Percentiles rank a stretch among this genome's conserved stretches.
These are phyloP conservation scores for Perkinsus marinus DNA, from an alignment of 169 alveolate genomes.

Conservation along the genomic window DNA sequence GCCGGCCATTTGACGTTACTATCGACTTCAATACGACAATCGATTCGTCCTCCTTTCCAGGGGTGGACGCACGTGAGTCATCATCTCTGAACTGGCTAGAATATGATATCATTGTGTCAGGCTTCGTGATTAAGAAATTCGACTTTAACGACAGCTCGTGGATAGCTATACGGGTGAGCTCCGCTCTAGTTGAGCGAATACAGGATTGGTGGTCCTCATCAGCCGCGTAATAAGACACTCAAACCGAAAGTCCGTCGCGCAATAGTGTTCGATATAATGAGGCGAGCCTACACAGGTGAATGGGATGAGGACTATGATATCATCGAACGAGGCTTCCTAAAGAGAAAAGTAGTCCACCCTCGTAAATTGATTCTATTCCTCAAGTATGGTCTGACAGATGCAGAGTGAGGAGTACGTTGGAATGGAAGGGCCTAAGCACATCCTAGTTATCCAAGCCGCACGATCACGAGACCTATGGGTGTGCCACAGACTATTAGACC, in stretches of 20 bases:
- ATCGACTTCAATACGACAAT: no score
- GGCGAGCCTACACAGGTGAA: no score
- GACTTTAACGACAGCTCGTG: not conserved
- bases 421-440: not conserved
- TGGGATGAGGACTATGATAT: not conserved
- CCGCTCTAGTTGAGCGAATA: no score
- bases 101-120: not conserved
- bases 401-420: not conserved
- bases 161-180: not conserved
- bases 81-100: no score
- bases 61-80: not conserved
- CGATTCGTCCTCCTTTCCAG: not conserved
- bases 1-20: not conserved
- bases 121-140: not conserved
- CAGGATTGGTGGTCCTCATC: no score
- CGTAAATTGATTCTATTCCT: no score
- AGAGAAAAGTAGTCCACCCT: no score
- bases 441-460: not conserved
- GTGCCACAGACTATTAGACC: not conserved
- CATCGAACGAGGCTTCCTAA: not conserved
- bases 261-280: no score
- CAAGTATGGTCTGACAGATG: not conserved
- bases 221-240: not conserved
- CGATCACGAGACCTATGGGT: not conserved
- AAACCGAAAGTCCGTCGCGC: no score